These are phyloP conservation scores for Saprolegnia diclina DNA, from an alignment of 352 stramenopile species.

Conservation along the genomic window DNA sequence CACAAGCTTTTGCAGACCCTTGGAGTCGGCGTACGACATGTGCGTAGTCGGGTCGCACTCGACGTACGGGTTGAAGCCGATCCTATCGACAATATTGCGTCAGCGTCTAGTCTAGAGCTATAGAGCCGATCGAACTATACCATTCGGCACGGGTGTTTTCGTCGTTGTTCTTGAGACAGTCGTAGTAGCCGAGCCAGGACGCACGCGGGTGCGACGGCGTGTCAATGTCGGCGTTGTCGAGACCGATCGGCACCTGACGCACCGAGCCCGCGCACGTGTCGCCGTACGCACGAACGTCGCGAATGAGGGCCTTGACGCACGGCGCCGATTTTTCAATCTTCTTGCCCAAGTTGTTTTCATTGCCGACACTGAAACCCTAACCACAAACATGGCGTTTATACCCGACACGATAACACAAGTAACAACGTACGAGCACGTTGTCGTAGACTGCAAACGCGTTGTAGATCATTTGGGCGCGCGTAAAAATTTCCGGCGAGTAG, in stretches of 20 bases:
- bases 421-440: constrained; percentile 41
- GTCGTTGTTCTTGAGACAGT: constrained; percentile 45
- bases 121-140: constrained; percentile 15
- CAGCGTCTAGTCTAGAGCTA: background rate
- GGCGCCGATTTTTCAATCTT: constrained; percentile 37
- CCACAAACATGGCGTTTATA: background rate
- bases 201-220: constrained; percentile 37
- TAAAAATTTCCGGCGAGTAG: constrained; percentile 49
- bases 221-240: constrained; percentile 63
- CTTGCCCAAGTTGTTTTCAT: constrained; percentile 61
- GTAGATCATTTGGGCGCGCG: constrained; percentile 57
- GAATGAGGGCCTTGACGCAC: constrained; percentile 66
- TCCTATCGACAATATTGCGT: constrained; percentile 15
- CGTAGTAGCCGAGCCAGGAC: constrained; percentile 69
- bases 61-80: constrained; percentile 65
- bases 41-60: constrained; percentile 51
- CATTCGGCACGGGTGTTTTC: constrained; percentile 51
- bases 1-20: constrained; percentile 47
- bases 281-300: constrained; percentile 50
- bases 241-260: constrained; percentile 57
- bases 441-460: constrained; percentile 69
- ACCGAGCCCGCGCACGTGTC: constrained; percentile 37
- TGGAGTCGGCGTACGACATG: constrained; percentile 45
- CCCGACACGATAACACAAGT: background rate
- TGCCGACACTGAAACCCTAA: constrained; percentile 52